Conservation (phyloP, 2,329 filamentous ascomycete genomes). For the Microcyclosporella mali region DNA sequence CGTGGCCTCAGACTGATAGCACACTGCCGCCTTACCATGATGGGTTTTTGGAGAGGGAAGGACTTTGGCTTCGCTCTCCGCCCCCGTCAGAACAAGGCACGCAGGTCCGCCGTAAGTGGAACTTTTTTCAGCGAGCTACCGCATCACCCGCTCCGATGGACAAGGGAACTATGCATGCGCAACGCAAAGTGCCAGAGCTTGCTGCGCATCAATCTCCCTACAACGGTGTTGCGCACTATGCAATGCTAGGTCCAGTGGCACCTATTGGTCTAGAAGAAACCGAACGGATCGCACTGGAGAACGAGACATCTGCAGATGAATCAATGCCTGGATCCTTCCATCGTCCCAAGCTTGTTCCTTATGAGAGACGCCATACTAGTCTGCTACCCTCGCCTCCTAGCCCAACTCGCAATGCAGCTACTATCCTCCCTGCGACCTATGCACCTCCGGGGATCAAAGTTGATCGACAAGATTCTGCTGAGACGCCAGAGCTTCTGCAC, state of each 20-base stretch:
- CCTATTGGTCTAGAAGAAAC: conserved; percentile 41
- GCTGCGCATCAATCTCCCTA: conserved; percentile 6
- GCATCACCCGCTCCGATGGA: conserved; percentile 34
- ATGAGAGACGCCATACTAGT: conserved; percentile 22
- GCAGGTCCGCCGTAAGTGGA: conserved; percentile 48
- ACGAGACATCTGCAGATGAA: conserved; percentile 20
- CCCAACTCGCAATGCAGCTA: conserved; percentile 3
- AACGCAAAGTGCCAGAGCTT: conserved; percentile 7
- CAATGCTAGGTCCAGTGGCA: conserved; percentile 47
- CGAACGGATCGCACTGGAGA: conserved; percentile 42
- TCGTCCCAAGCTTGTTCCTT: conserved; percentile 18
- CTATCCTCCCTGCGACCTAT: conserved; percentile 9
- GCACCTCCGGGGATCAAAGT: conserved; percentile 17
- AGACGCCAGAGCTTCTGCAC: conserved; percentile 22
- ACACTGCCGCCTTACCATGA: conserved; percentile 9
- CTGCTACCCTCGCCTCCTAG: conserved; percentile 25
- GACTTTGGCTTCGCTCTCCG: conserved; percentile 30
- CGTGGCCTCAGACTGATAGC: conserved; percentile 13
- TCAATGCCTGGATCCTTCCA: conserved; percentile 12
- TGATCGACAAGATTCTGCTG: conserved; percentile 18
- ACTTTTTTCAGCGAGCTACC: conserved; percentile 52
- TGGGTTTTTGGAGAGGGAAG: conserved; percentile 31
- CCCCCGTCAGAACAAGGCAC: conserved; percentile 5
- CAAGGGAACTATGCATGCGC: conserved; percentile 22
- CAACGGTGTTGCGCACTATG: conserved; percentile 47